Evolutionary conservation across 306 rosid genomes (phyloP), one percentile per base, ranked within the genome.

Genomic region (Benincasa hispida): DNA sequence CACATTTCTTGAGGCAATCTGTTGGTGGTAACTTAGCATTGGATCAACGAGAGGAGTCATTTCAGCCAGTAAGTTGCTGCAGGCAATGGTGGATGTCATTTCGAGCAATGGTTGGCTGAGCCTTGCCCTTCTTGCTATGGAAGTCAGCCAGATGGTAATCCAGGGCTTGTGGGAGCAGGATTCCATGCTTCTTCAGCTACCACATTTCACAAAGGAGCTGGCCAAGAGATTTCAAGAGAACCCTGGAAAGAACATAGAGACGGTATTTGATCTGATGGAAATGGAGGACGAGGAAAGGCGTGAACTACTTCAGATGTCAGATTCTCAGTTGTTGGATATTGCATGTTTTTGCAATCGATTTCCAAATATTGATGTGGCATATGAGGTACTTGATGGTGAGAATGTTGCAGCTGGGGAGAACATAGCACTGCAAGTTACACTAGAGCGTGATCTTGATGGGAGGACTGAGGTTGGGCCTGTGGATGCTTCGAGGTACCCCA

Each of bases 81-180:
- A 90, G 84, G 97, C 98, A 53, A 91, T 91, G 88, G 98, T 91
- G 22, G 98, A 93, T 84, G 98, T 93, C 5, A 91, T 91, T 76
- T 88, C 97, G 0, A 93, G 97, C 84, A 93, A 84, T 79, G 97
- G 98, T 72, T 93, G 98, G 98, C 88, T 93, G 76, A 87, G 62
- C 82, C 84, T 90, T 45, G 92, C 92, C 72, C 92, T 91, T 58
- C 92, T 91, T 76, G 87, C 97, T 14, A 93, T 93, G 98, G 98
- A 93, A 85, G 90, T 91, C 19, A 84, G 97, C 87, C 98, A 93
- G 84, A 90, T 93, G 98, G 91, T 93, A 73, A 93, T 94, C 13
- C 98, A 93, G 74, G 96, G 94, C 48, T 83, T 91, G 88, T 93
- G 96, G 98, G 94, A 90, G 60, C 86, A 91, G n/a, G 98, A 93